Percentiles rank a stretch among this genome's conserved stretches.
Evolutionary conservation across 2,329 filamentous ascomycete species (phyloP).

Genomic region (Cytospora paraplurivora): DNA sequence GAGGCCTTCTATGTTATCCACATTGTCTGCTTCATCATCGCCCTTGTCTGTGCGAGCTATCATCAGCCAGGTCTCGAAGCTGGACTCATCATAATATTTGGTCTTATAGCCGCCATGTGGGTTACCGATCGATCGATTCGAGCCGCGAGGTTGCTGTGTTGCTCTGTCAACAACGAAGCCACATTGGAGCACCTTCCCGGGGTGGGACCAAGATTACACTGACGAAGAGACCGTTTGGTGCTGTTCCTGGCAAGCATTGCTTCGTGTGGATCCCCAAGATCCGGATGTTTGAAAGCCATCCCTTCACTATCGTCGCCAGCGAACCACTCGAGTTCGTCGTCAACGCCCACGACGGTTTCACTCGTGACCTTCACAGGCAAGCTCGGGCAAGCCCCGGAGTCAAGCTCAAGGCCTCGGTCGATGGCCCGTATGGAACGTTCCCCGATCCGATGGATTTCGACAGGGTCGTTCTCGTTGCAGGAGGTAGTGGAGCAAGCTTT

Average conservation of each 20-base stretch:
- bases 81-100: constrained; percentile 46
- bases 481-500: constrained; percentile 64
- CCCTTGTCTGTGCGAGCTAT: constrained; percentile 50
- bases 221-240: constrained; percentile 49
- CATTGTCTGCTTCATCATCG: constrained; percentile 50
- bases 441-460: constrained; percentile 56
- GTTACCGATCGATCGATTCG: constrained; percentile 53
- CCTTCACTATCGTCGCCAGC: constrained; percentile 61
- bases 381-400: constrained; percentile 53
- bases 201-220: constrained; percentile 59
- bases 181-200: constrained; percentile 56
- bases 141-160: constrained; percentile 44
- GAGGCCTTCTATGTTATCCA: constrained; percentile 59
- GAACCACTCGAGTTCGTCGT: constrained; percentile 61
- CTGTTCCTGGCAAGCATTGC: constrained; percentile 60
- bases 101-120: constrained; percentile 52
- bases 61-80: constrained; percentile 52
- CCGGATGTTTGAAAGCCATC: constrained; percentile 60
- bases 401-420: constrained; percentile 53
- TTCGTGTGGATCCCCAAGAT: constrained; percentile 66
- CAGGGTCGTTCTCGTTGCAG: constrained; percentile 60
- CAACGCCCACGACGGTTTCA: constrained; percentile 61
- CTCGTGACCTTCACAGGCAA: constrained; percentile 54
- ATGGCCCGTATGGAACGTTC: constrained; percentile 61
- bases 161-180: constrained; percentile 54